Evolutionary conservation across 2,329 filamentous ascomycete genomes (phyloP).

Genomic region (Cadophora malorum): DNA sequence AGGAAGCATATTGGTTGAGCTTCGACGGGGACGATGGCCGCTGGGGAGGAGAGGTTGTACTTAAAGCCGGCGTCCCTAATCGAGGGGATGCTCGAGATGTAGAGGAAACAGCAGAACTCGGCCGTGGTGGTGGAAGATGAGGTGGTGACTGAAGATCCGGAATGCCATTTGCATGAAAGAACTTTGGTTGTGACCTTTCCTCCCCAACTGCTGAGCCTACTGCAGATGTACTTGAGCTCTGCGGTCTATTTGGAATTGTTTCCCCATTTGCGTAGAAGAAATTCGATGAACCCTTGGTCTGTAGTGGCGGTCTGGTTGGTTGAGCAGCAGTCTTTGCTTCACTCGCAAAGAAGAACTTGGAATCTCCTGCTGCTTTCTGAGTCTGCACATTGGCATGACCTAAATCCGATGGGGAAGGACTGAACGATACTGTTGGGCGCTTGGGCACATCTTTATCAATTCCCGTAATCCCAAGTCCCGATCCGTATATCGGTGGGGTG

Average conservation of each 20-base stretch:
- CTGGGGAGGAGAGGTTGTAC: slow-evolving; percentile 44
- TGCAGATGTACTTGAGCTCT: slow-evolving; percentile 39
- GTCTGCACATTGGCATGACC: slow-evolving; percentile 40
- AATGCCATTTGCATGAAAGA: slow-evolving; percentile 76
- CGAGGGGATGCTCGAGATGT: slow-evolving; percentile 52
- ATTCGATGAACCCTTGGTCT: slow-evolving; percentile 45
- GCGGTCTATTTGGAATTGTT: slow-evolving; percentile 45
- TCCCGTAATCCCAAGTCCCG: slow-evolving; percentile 38
- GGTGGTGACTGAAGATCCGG: slow-evolving; percentile 54
- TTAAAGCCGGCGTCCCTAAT: slow-evolving; percentile 45
- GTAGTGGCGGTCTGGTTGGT: slow-evolving; percentile 34
- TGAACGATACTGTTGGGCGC: slow-evolving; percentile 49
- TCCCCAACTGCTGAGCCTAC: slow-evolving; percentile 41
- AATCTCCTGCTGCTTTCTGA: slow-evolving; percentile 46
- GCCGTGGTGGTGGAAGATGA: slow-evolving; percentile 49
- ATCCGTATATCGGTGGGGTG: slow-evolving; percentile 37
- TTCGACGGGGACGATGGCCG: slow-evolving; percentile 61
- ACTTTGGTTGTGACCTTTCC: slow-evolving; percentile 58
- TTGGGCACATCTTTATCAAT: slow-evolving; percentile 41
- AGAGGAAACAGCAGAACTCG: slow-evolving; percentile 55
- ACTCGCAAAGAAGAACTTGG: slow-evolving; percentile 93
- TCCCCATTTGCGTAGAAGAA: slow-evolving; percentile 59
- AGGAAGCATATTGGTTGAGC: slow-evolving; percentile 41
- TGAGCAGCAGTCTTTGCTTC: slow-evolving; percentile 63
- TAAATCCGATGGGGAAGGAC: slow-evolving; percentile 47